Evolutionary conservation across 2,329 filamentous ascomycete genomes (phyloP).

Genomic region (Ophiocordyceps camponoti-saundersi): DNA sequence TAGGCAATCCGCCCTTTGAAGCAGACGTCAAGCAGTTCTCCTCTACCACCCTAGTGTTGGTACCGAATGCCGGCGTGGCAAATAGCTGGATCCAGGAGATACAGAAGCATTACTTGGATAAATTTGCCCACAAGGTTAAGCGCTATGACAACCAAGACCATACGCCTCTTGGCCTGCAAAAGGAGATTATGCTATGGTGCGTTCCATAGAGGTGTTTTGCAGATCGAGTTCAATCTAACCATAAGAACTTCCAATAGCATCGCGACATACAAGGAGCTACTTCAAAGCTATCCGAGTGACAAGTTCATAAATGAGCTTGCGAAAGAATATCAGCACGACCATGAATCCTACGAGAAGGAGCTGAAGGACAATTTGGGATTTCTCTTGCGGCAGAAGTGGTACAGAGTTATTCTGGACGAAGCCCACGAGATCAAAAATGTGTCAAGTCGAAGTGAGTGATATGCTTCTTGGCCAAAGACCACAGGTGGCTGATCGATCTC

Average conservation of each 20-base stretch:
- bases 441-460: constrained; percentile 14
- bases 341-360: constrained; percentile 9
- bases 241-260: constrained; percentile 8
- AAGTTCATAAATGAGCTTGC: neutral
- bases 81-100: constrained; percentile 13
- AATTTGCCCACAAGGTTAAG: neutral
- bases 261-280: constrained; percentile 12
- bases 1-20: constrained; percentile 31
- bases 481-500: neutral
- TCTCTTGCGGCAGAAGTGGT: constrained; percentile 20
- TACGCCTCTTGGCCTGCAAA: fast-evolving
- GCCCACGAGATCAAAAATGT: constrained; percentile 38
- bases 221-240: neutral
- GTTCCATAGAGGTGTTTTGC: neutral
- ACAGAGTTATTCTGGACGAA: constrained; percentile 39
- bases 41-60: constrained; percentile 16
- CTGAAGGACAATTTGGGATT: constrained; percentile 20
- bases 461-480: constrained; percentile 2
- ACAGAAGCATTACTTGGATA: constrained; percentile 7
- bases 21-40: constrained; percentile 19
- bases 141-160: constrained; percentile 4
- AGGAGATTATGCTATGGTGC: neutral
- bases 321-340: neutral
- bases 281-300: constrained; percentile 3
- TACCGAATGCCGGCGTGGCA: constrained; percentile 7